Percentiles rank a stretch among this genome's conserved stretches.
Conservation (phyloP, 164 flowering plant genomes). For the Piper betle region DNA sequence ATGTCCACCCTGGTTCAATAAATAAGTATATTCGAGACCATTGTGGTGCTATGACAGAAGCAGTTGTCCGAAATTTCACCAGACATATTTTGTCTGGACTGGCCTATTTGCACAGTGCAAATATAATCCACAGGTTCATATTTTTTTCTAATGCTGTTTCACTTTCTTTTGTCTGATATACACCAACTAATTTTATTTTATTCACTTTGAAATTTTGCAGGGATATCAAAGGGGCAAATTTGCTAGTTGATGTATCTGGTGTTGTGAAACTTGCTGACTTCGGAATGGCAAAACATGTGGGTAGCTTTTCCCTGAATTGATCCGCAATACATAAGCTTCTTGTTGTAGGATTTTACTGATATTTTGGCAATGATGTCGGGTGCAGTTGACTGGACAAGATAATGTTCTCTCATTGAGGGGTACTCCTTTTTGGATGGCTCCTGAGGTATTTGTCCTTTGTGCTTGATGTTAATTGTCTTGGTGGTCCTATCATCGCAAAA, state of each 20-base stretch:
- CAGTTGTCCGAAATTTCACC: constrained; percentile 79
- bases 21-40: constrained; percentile 74
- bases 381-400: constrained; percentile 58
- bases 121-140: constrained; percentile 78
- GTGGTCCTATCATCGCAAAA: neutral
- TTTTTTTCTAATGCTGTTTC: neutral
- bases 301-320: constrained; percentile 11
- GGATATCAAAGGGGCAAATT: constrained; percentile 95
- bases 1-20: constrained; percentile 90
- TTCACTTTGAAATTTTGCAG: constrained; percentile 21
- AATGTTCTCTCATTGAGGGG: constrained; percentile 82
- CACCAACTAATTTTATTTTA: neutral
- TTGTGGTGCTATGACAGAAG: constrained; percentile 79
- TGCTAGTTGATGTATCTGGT: constrained; percentile 85
- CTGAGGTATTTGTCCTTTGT: constrained; percentile 52
- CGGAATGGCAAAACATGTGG: constrained; percentile 97
- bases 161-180: neutral
- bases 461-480: neutral
- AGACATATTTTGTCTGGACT: constrained; percentile 84
- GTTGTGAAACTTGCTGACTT: constrained; percentile 99
- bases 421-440: constrained; percentile 99
- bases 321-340: neutral
- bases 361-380: neutral
- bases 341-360: neutral
- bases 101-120: constrained; percentile 79